These are phyloP conservation scores for Penicillium simplicissimum DNA, from an alignment of 495 filamentous ascomycete genomes.

Conservation along the genomic window DNA sequence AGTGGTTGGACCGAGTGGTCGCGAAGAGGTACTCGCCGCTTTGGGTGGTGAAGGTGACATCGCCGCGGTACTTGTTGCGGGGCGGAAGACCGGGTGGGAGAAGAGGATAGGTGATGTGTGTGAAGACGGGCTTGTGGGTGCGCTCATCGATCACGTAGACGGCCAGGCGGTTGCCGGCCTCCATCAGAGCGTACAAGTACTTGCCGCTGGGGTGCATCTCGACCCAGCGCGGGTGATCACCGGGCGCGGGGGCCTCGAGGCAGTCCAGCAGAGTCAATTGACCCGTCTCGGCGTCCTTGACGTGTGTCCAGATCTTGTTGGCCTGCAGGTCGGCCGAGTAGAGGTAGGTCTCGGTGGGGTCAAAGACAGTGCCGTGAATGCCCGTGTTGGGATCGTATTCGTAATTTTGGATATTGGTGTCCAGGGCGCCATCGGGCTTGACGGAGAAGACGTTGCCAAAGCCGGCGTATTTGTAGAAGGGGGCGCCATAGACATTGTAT, in stretches of 20 bases:
- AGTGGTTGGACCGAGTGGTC: constrained; percentile 73
- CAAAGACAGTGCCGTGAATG: constrained; percentile 89
- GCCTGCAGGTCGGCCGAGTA: constrained; percentile 83
- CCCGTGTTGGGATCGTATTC: constrained; percentile 70
- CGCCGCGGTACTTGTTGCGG: constrained; percentile 66
- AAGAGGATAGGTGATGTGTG: constrained; percentile 71
- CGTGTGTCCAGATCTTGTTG: constrained; percentile 86
- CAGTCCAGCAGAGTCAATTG: constrained; percentile 65
- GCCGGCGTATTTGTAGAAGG: constrained; percentile 82
- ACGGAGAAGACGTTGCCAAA: constrained; percentile 78
- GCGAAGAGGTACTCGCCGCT: constrained; percentile 74
- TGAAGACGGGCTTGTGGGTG: constrained; percentile 80
- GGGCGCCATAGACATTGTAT: constrained; percentile 80
- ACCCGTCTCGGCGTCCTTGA: constrained; percentile 63
- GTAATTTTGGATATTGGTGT: constrained; percentile 75
- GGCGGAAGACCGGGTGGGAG: constrained; percentile 64
- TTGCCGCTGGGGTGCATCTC: constrained; percentile 73
- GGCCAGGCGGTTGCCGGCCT: constrained; percentile 75
- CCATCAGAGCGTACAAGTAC: constrained; percentile 83
- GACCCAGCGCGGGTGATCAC: constrained; percentile 82
- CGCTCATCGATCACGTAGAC: constrained; percentile 77
- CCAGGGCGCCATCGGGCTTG: constrained; percentile 59
- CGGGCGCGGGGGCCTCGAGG: constrained; percentile 65
- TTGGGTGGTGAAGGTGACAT: constrained; percentile 69
- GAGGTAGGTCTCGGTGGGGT: constrained; percentile 78